Conservation (phyloP, 2,329 filamentous ascomycete species). For the Pseudogymnoascus sp. region DNA sequence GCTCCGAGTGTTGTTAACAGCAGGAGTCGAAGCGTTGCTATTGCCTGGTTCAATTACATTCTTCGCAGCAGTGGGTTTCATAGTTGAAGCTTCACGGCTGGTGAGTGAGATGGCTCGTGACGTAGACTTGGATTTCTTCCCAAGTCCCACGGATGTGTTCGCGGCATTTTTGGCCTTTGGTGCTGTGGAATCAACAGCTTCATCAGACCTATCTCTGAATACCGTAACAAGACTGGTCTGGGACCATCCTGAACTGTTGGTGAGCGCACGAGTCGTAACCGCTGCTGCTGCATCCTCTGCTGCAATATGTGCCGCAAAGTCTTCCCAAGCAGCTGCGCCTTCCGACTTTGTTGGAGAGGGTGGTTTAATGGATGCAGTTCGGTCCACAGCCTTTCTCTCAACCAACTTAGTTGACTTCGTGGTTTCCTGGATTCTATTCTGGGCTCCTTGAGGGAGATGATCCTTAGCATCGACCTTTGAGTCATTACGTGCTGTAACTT, state of each 20-base stretch:
- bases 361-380: constrained; percentile 30
- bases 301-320: background rate
- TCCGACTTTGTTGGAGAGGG: background rate
- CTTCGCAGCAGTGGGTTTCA: background rate
- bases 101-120: background rate
- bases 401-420: constrained; percentile 17
- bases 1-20: background rate
- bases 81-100: background rate
- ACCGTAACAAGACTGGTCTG: background rate
- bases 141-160: background rate
- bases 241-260: background rate
- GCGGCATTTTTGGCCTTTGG: background rate
- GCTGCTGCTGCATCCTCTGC: background rate
- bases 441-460: background rate
- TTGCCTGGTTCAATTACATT: background rate
- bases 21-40: background rate
- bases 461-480: background rate
- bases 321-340: constrained; percentile 15
- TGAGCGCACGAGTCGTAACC: background rate
- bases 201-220: background rate
- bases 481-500: background rate
- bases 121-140: background rate
- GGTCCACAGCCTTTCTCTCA: constrained; percentile 34
- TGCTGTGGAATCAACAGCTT: background rate
- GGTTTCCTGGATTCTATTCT: background rate